These are phyloP conservation scores for Rossbeevera mucosa DNA, from an alignment of 768 basidiomycete genomes.

Conservation along the genomic window DNA sequence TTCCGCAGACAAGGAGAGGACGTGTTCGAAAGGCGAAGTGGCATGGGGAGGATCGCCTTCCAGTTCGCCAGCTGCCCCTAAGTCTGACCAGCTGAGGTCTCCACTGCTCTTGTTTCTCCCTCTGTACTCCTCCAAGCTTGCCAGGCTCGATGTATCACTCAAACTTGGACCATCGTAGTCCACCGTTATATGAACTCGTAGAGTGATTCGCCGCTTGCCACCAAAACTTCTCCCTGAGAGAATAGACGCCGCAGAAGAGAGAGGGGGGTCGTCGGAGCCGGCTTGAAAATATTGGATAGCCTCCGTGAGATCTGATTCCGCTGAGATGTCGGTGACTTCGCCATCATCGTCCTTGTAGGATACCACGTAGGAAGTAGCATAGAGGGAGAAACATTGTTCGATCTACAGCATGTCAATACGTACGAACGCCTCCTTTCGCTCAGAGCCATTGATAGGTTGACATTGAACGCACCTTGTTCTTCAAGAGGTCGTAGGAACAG, in stretches of 20 bases:
- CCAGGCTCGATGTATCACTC: constrained; percentile 81
- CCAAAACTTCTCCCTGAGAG: constrained; percentile 61
- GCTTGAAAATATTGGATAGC: constrained; percentile 85
- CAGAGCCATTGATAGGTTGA: background rate
- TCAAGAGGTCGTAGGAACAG: constrained; percentile 72
- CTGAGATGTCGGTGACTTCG: constrained; percentile 63
- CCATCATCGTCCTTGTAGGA: constrained; percentile 88
- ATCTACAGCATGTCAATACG: constrained; percentile 45
- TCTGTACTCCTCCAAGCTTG: constrained; percentile 70
- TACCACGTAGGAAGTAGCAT: constrained; percentile 63
- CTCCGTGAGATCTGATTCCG: constrained; percentile 74
- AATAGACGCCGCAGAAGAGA: constrained; percentile 70
- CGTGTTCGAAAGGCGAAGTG: constrained; percentile 36
- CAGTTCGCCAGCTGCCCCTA: constrained; percentile 37
- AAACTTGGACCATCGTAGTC: constrained; percentile 91
- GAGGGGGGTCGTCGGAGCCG: constrained; percentile 64
- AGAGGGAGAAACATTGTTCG: constrained; percentile 78
- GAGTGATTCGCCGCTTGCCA: constrained; percentile 68
- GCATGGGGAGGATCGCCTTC: constrained; percentile 55
- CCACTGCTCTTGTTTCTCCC: constrained; percentile 55
- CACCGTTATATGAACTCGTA: constrained; percentile 71
- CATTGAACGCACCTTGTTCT: constrained; percentile 55
- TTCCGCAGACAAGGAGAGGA: constrained; percentile 43
- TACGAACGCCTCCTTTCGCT: background rate
- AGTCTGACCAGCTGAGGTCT: constrained; percentile 41